phyloP scores from a whole-genome alignment of 768 basidiomycete species.

The Xerocomellus amylosporus region DNA sequence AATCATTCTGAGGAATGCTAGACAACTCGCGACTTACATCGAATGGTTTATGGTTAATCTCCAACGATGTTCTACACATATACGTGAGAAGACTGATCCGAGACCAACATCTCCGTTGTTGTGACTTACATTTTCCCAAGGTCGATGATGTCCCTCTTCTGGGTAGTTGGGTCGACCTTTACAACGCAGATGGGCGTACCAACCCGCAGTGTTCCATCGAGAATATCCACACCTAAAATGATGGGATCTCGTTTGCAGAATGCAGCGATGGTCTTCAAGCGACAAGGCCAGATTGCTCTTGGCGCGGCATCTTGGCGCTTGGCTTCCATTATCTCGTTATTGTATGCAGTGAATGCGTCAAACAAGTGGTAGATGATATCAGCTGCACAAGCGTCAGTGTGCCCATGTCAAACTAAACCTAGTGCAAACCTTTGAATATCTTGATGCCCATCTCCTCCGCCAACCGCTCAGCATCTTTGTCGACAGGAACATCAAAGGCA shows the following conservation, averaged over 20 bases:
- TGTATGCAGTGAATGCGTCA: slow-evolving; percentile 94
- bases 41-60: slow-evolving; percentile 91
- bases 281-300: slow-evolving; percentile 95
- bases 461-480: slow-evolving; percentile 87
- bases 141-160: slow-evolving; percentile 87
- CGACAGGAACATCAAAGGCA: slow-evolving; percentile 93
- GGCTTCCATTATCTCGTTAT: slow-evolving; percentile 87
- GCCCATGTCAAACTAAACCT: neutral
- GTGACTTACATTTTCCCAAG: slow-evolving; percentile 87
- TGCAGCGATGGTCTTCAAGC: slow-evolving; percentile 87
- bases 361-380: slow-evolving; percentile 99
- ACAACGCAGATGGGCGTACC: slow-evolving; percentile 97
- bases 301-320: slow-evolving; percentile 90
- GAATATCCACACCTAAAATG: slow-evolving; percentile 93
- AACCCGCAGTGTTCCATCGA: slow-evolving; percentile 86
- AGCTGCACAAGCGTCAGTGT: slow-evolving; percentile 47
- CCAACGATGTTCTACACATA: slow-evolving; percentile 75
- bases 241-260: slow-evolving; percentile 98
- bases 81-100: slow-evolving; percentile 2
- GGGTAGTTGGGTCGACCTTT: slow-evolving; percentile 81
- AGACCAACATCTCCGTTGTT: neutral
- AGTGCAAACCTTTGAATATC: slow-evolving; percentile 81
- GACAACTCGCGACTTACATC: slow-evolving; percentile 50
- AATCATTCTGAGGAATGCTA: neutral
- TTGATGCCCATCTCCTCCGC: slow-evolving; percentile 94